Conservation (phyloP, 2,329 filamentous ascomycete genomes). For the Blastomyces emzantsi region DNA sequence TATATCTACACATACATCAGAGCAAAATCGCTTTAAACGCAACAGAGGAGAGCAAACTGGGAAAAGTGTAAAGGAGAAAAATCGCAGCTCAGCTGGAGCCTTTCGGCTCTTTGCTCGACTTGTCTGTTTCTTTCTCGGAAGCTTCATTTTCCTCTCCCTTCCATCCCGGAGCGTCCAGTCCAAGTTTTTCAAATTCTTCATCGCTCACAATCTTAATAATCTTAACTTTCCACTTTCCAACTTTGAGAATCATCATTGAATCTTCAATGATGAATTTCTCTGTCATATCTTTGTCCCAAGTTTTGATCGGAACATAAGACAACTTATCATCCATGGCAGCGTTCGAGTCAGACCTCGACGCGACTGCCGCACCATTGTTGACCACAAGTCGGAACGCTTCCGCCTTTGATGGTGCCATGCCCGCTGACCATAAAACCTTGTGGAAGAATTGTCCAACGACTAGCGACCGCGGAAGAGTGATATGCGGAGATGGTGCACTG, state of each 20-base stretch:
- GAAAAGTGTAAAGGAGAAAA: background rate
- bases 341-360: constrained; percentile 32
- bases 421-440: constrained; percentile 43
- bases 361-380: constrained; percentile 45
- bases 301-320: constrained; percentile 43
- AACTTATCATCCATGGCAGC: constrained; percentile 38
- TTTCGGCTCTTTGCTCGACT: background rate
- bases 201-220: constrained; percentile 49
- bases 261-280: constrained; percentile 44
- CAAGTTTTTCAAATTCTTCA: constrained; percentile 41
- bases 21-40: background rate
- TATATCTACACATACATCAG: background rate
- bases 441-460: constrained; percentile 42
- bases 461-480: constrained; percentile 37
- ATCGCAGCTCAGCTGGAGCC: background rate
- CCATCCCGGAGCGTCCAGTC: constrained; percentile 45
- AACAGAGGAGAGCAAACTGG: too few relatives aligned
- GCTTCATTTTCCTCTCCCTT: constrained; percentile 23
- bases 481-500: constrained; percentile 11
- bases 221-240: constrained; percentile 54
- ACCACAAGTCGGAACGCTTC: constrained; percentile 45
- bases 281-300: constrained; percentile 36
- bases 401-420: constrained; percentile 42
- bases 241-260: constrained; percentile 45
- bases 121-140: background rate